Percentiles rank a stretch among this genome's conserved stretches.
phyloP scores from a whole-genome alignment of 2,329 filamentous ascomycete species.

The Ophiostoma montium region DNA sequence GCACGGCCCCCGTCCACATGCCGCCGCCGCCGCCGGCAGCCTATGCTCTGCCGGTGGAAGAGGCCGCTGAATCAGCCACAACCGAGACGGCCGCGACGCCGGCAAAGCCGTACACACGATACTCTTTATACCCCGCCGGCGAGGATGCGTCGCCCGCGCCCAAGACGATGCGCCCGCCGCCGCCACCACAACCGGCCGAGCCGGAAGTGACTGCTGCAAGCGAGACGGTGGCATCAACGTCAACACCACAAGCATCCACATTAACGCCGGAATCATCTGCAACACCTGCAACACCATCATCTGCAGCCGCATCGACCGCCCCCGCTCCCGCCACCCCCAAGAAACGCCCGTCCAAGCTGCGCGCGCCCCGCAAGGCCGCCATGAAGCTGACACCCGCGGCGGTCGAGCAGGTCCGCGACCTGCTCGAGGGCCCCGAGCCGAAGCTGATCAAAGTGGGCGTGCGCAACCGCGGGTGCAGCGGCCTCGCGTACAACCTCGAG shows the following conservation, averaged over 20 bases:
- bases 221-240: background rate
- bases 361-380: slow-evolving; percentile 68
- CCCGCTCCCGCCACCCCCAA: too few relatives aligned
- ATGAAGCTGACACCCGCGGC: slow-evolving; percentile 75
- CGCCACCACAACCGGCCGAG: slow-evolving; percentile 5
- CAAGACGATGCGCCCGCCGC: slow-evolving; percentile 7
- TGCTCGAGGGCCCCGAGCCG: slow-evolving; percentile 74
- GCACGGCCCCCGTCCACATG: slow-evolving; percentile 31
- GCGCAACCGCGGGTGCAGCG: slow-evolving; percentile 86
- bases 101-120: slow-evolving; percentile 9
- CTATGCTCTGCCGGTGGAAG: slow-evolving; percentile 1
- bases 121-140: slow-evolving; percentile 8
- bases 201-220: slow-evolving; percentile 16
- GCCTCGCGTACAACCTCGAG: slow-evolving; percentile 83
- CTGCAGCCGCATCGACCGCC: too few relatives aligned
- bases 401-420: slow-evolving; percentile 58
- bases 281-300: slow-evolving; percentile 17
- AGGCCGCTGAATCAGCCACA: background rate
- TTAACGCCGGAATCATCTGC: background rate
- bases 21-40: slow-evolving; percentile 17
- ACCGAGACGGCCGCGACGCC: background rate
- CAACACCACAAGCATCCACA: background rate
- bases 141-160: background rate
- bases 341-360: slow-evolving; percentile 44
- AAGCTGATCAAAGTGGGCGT: slow-evolving; percentile 93